Conservation (phyloP, 495 filamentous ascomycete genomes). For the Acidiella bohemica region DNA sequence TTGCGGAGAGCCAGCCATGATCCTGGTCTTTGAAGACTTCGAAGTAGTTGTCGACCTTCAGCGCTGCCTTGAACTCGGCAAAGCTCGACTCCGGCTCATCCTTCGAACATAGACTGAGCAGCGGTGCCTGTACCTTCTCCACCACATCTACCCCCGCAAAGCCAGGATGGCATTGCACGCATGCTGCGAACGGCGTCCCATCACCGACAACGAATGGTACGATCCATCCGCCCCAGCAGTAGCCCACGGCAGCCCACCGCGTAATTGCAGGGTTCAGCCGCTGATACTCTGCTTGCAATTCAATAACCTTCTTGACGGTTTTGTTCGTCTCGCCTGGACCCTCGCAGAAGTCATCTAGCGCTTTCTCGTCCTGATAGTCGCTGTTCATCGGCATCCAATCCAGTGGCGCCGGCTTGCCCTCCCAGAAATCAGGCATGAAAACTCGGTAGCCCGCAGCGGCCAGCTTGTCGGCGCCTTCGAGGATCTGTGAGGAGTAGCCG, state of each 20-base stretch:
- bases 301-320: not conserved
- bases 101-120: constrained; percentile 6
- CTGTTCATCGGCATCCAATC: constrained; percentile 7
- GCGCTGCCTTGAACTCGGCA: not conserved
- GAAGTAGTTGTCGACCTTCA: constrained; percentile 3
- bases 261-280: not conserved
- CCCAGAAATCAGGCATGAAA: constrained; percentile 13
- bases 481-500: constrained; percentile 5
- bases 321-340: constrained; percentile 5
- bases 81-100: constrained; percentile 6
- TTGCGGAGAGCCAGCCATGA: constrained; percentile 7
- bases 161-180: not conserved
- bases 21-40: constrained; percentile 1
- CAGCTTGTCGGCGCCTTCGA: constrained; percentile 9
- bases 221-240: constrained; percentile 8
- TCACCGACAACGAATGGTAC: not conserved
- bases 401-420: constrained; percentile 3
- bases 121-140: not conserved
- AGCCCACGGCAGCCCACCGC: constrained; percentile 4
- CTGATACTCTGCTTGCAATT: not conserved
- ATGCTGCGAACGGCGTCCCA: not conserved
- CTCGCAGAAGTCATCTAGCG: constrained; percentile 6
- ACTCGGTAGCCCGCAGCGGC: constrained; percentile 5
- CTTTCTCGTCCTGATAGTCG: not conserved
- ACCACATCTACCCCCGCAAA: constrained; percentile 1